phyloP scores from a whole-genome alignment of 768 basidiomycete species.

The Basidioascus undulatus region DNA sequence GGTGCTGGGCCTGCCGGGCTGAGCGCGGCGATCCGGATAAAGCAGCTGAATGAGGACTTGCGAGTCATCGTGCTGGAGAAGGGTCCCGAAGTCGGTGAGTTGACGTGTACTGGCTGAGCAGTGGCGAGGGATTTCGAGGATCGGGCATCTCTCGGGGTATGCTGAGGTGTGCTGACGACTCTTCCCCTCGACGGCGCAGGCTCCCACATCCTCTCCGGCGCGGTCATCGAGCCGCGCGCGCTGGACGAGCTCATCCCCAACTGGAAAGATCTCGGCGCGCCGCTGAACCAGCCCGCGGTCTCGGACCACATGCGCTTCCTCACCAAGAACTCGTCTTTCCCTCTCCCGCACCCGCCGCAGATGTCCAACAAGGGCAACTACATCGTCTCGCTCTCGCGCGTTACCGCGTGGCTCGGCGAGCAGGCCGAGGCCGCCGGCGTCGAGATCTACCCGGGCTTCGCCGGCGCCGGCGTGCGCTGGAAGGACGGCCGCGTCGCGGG shows the following conservation, averaged over 20 bases:
- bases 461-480: constrained; percentile 61
- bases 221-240: constrained; percentile 78
- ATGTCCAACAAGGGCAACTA: constrained; percentile 92
- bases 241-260: constrained; percentile 72
- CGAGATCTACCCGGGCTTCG: constrained; percentile 92
- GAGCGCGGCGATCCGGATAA: constrained; percentile 81
- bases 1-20: constrained; percentile 89
- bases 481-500: constrained; percentile 38
- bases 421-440: constrained; percentile 72
- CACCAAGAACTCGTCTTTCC: constrained; percentile 39
- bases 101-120: not conserved
- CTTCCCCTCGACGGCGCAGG: too few species aligned
- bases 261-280: constrained; percentile 51
- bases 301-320: constrained; percentile 67
- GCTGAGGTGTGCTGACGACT: not conserved
- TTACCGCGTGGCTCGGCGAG: constrained; percentile 67
- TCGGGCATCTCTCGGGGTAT: not conserved
- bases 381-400: constrained; percentile 63
- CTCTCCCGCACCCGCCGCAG: constrained; percentile 86
- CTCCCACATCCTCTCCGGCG: constrained; percentile 83
- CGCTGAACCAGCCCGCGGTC: constrained; percentile 53
- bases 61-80: constrained; percentile 90
- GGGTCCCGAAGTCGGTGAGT: constrained; percentile 69
- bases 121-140: not conserved
- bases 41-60: constrained; percentile 52